These are phyloP conservation scores for Hippophae rhamnoides DNA, from an alignment of 306 rosid species.

Conservation along the genomic window DNA sequence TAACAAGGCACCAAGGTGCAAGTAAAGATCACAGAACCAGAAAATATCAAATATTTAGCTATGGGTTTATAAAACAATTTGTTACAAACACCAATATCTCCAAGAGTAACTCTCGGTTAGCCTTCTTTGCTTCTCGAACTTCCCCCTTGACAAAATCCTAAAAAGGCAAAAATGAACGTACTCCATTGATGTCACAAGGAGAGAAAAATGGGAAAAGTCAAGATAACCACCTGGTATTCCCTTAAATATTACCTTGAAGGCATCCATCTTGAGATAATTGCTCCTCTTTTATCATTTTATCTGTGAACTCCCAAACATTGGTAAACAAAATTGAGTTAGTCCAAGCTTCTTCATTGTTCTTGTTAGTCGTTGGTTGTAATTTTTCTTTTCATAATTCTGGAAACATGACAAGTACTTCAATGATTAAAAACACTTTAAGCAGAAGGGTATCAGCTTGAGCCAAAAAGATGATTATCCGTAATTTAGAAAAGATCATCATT, in stretches of 20 bases:
- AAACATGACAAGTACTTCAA: no score
- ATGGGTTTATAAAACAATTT: background rate
- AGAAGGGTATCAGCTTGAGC: no score
- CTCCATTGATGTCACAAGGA: background rate
- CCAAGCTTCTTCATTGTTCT: background rate
- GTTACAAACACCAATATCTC: background rate
- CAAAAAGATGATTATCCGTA: no score
- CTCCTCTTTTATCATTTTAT: conserved; percentile 55
- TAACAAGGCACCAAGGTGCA: background rate
- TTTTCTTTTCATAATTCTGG: no score
- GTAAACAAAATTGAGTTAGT: conserved; percentile 10
- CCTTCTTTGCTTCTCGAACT: conserved; percentile 72
- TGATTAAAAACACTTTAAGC: no score
- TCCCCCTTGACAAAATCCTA: conserved; percentile 76
- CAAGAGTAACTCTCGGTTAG: conserved; percentile 49
- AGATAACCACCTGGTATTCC: background rate
- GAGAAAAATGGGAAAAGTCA: conserved; percentile 2
- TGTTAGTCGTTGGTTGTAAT: no score
- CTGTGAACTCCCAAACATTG: conserved; percentile 59
- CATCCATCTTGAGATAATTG: conserved; percentile 52
- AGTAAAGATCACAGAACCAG: background rate
- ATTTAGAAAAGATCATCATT: no score
- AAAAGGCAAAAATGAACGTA: background rate
- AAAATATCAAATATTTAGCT: no score
- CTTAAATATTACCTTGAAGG: conserved; percentile 47